These are phyloP conservation scores for Symbiodinium pilosum DNA, from an alignment of 73 alveolate species.

Conservation along the genomic window DNA sequence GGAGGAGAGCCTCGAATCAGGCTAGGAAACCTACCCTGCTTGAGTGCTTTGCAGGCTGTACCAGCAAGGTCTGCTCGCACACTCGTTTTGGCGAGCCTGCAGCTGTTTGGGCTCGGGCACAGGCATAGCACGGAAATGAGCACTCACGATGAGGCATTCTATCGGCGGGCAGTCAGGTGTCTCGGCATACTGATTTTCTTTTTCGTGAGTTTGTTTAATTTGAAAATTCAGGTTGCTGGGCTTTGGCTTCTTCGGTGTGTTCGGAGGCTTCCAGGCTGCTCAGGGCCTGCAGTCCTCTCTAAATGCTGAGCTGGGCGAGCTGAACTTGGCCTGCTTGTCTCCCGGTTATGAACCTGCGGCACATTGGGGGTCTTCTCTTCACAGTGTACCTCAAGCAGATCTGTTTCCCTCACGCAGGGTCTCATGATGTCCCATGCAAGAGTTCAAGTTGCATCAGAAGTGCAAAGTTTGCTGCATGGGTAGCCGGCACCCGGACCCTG, in stretches of 20 bases:
- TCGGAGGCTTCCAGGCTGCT: conserved; percentile 93
- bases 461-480: background rate
- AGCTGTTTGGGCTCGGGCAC: background rate
- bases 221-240: conserved; percentile 36
- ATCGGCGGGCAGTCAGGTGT: background rate
- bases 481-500: no score
- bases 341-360: background rate
- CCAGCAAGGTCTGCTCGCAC: background rate
- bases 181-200: background rate
- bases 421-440: background rate
- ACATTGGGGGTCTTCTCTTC: background rate
- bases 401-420: background rate
- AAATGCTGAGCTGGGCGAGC: conserved; percentile 85
- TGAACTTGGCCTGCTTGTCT: conserved; percentile 58
- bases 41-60: background rate
- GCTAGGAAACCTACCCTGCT: background rate
- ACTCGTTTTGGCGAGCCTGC: background rate
- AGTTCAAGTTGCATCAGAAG: background rate
- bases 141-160: background rate
- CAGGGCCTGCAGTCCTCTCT: conserved; percentile 90
- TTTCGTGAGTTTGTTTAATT: background rate
- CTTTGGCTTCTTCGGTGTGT: conserved; percentile 78
- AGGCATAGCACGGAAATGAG: background rate
- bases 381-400: background rate
- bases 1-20: conserved; percentile 9